Conservation (phyloP, 2,329 filamentous ascomycete genomes). For the Parasarocladium wereldwijsianum region DNA sequence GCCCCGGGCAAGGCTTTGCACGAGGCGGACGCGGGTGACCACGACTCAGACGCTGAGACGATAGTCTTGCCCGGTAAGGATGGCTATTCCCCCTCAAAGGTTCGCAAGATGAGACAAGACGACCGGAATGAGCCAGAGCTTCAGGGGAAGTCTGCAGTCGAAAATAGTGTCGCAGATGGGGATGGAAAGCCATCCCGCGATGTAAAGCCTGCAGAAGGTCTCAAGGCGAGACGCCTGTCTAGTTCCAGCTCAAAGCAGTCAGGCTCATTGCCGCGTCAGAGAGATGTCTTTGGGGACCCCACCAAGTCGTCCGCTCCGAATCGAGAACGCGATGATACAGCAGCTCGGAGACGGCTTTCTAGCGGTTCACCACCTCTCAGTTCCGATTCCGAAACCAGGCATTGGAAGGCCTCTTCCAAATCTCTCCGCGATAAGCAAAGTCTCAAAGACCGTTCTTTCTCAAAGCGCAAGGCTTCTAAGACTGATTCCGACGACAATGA, state of each 20-base stretch:
- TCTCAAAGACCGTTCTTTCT: slow-evolving; percentile 28
- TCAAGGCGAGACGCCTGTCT: slow-evolving; percentile 36
- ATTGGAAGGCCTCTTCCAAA: slow-evolving; percentile 23
- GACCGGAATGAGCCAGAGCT: slow-evolving; percentile 44
- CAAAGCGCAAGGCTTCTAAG: slow-evolving; percentile 39
- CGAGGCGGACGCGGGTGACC: slow-evolving; percentile 31
- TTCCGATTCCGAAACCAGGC: slow-evolving; percentile 43
- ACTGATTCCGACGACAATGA: slow-evolving; percentile 43
- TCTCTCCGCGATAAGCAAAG: slow-evolving; percentile 32
- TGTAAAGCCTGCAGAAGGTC: slow-evolving; percentile 7
- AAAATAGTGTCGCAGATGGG: neutral
- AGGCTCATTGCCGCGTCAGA: slow-evolving; percentile 23
- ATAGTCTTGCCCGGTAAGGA: slow-evolving; percentile 54
- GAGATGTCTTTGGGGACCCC: slow-evolving; percentile 40
- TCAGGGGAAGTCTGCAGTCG: slow-evolving; percentile 14
- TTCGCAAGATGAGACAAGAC: slow-evolving; percentile 50
- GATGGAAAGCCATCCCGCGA: neutral
- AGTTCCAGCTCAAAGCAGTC: slow-evolving; percentile 19
- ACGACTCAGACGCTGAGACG: slow-evolving; percentile 58
- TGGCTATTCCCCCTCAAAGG: slow-evolving; percentile 48
- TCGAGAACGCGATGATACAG: slow-evolving; percentile 28
- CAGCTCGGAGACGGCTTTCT: slow-evolving; percentile 1
- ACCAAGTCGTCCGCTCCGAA: slow-evolving; percentile 44
- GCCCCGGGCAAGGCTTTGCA: slow-evolving; percentile 7
- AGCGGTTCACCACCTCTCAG: slow-evolving; percentile 12